Evolutionary conservation across 345 rosid genomes (phyloP).

Genomic region (Aurinia saxatilis): DNA sequence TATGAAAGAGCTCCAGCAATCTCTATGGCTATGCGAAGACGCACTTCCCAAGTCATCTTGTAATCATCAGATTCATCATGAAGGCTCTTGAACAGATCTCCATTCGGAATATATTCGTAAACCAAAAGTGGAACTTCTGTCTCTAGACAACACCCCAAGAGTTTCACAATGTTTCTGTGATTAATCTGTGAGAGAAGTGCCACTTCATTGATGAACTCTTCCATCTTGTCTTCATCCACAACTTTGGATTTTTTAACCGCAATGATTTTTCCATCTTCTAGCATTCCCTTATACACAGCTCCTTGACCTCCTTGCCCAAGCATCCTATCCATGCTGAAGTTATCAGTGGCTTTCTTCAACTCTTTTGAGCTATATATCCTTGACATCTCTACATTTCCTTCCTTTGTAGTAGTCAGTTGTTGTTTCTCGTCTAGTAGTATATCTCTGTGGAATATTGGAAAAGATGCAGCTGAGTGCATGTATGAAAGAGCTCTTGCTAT

Average conservation of each 20-base stretch:
- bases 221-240: conserved; percentile 7
- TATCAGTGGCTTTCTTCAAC: conserved; percentile 18
- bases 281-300: conserved; percentile 24
- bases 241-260: conserved; percentile 20
- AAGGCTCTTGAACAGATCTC: conserved; percentile 15
- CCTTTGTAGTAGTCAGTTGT: background rate
- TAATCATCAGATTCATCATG: background rate
- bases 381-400: background rate
- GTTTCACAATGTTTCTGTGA: conserved; percentile 21
- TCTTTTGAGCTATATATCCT: conserved; percentile 8
- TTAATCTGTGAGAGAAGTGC: conserved; percentile 17
- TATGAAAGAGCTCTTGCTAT: conserved; percentile 28
- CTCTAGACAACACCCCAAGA: conserved; percentile 20
- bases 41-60: conserved; percentile 17
- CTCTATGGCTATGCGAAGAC: conserved; percentile 18
- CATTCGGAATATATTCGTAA: conserved; percentile 22
- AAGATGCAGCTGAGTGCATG: conserved; percentile 30
- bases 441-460: conserved; percentile 37
- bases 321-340: background rate
- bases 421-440: conserved; percentile 27
- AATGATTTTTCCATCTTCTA: conserved; percentile 1
- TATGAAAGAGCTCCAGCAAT: background rate
- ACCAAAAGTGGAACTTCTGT: conserved; percentile 23
- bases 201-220: conserved; percentile 18
- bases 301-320: conserved; percentile 29